Base-by-base conservation (phyloP, 495 filamentous ascomycete species). In the Neurospora sublineolata region DNA sequence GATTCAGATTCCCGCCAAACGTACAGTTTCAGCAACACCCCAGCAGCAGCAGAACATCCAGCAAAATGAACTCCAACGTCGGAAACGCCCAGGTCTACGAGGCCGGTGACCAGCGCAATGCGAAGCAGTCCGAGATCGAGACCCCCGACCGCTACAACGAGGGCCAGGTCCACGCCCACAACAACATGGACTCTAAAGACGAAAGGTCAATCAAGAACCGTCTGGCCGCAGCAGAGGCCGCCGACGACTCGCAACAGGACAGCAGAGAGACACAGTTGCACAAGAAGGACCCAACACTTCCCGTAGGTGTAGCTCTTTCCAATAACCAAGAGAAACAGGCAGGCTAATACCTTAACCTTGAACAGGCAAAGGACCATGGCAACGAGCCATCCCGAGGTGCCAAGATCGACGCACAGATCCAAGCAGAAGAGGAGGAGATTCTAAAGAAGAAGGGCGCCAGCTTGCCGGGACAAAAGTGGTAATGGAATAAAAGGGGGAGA, bases 121-220 rank as follows among this genome's bases (percentile, higher is more conserved):
- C 76, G 37, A 87, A 89, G 72, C 72, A 85, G 73, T 84, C 86
- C 14, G 90, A 90, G 74, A 74, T 85, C 58, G 79, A 87, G 30
- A 77, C 79, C 14, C 78, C 79, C 36, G 76, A 77, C 3, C 82
- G 89, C 64, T 94, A 86, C 82, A 81, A 92, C 67, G 90, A 94
- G 81, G 92, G 92, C 37, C 79, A 87, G 75, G 75, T 82, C 20
- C 80, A 89, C 72, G 89, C 89, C 74, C 92, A 96, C 78, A 81
- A 84, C 38, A 84, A 87, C 41, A 86, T 88, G 70, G 92, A 94
- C 75, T 89, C 92, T 20, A 94, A 96, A 86, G 92, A 94, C 77
- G 81, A 92, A 76, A 86, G 93, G 75, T 87, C 90, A 37, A 94
- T 96, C 74, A 90, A 89, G 73, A 93, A 94, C 84, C 90, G 88